These are phyloP conservation scores for Entomortierella parvispora DNA, from an alignment of 192 early-diverging fungal species.

Conservation along the genomic window DNA sequence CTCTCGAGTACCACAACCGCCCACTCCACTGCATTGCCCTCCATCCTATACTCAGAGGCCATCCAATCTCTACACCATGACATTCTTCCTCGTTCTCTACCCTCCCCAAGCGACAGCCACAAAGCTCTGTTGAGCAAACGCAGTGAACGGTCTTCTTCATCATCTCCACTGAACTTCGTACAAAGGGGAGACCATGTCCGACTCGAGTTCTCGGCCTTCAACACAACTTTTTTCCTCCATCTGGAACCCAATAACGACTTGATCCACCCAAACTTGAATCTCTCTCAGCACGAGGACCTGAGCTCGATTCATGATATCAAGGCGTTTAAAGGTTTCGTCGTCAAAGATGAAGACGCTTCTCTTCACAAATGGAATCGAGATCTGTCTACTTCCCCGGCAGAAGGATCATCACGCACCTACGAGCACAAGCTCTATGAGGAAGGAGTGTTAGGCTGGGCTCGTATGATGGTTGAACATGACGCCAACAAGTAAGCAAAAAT, in stretches of 20 bases:
- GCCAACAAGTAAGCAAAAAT: constrained; percentile 24
- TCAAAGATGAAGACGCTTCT: constrained; percentile 6
- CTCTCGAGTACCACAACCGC: not conserved
- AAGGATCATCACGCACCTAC: not conserved
- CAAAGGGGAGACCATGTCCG: constrained; percentile 19
- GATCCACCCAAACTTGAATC: constrained; percentile 14
- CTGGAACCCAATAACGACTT: constrained; percentile 26
- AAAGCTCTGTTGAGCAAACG: constrained; percentile 4
- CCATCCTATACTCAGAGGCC: constrained; percentile 17
- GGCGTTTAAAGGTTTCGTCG: constrained; percentile 29
- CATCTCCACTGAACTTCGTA: not conserved
- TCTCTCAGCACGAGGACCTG: not conserved
- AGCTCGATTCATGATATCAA: constrained; percentile 17
- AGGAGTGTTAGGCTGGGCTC: constrained; percentile 31
- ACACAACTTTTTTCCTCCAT: constrained; percentile 20
- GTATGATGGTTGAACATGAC: constrained; percentile 38
- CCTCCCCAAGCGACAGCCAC: not conserved
- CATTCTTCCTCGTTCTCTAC: constrained; percentile 10
- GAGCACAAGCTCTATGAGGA: constrained; percentile 29
- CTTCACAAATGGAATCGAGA: constrained; percentile 16
- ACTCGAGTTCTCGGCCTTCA: constrained; percentile 19
- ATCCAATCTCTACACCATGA: constrained; percentile 17
- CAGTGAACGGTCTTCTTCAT: not conserved
- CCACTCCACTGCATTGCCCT: constrained; percentile 18
- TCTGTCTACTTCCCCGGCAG: constrained; percentile 2